Evolutionary conservation across 495 filamentous ascomycete species (phyloP).

Genomic region (Penicillium canariense): DNA sequence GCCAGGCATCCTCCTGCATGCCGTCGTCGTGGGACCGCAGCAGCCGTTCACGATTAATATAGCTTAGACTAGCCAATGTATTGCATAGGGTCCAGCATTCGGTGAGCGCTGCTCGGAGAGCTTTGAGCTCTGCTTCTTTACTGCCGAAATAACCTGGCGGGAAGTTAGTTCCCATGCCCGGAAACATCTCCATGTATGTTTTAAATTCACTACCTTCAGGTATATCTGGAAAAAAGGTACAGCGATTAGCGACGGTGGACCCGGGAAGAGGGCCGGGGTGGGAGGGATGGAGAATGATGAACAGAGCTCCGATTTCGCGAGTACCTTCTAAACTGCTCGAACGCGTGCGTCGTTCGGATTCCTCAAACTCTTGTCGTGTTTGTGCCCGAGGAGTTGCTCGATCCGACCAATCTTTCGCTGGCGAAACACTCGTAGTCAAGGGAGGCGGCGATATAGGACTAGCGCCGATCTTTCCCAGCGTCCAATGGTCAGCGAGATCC

Average conservation of each 20-base stretch:
- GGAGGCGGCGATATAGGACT: slow-evolving; percentile 60
- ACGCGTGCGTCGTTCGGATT: slow-evolving; percentile 45
- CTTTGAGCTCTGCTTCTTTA: slow-evolving; percentile 64
- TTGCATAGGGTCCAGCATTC: slow-evolving; percentile 97
- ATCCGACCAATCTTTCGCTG: slow-evolving; percentile 61
- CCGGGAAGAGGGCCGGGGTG: no score
- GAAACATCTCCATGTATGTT: background rate
- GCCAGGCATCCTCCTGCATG: slow-evolving; percentile 82
- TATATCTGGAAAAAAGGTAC: slow-evolving; percentile 37
- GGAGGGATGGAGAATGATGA: no score
- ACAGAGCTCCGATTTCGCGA: slow-evolving; percentile 19
- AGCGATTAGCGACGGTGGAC: slow-evolving; percentile 12
- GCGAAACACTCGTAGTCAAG: slow-evolving; percentile 66
- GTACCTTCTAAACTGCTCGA: slow-evolving; percentile 73
- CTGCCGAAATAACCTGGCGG: slow-evolving; percentile 34
- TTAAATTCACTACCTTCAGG: slow-evolving; percentile 34
- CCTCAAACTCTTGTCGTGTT: slow-evolving; percentile 68
- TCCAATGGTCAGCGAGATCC: slow-evolving; percentile 6
- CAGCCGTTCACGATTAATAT: slow-evolving; percentile 75
- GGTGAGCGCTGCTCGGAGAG: slow-evolving; percentile 71
- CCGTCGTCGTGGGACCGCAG: slow-evolving; percentile 66
- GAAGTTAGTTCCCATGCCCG: slow-evolving; percentile 16
- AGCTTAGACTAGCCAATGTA: slow-evolving; percentile 80
- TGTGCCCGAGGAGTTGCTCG: slow-evolving; percentile 79
- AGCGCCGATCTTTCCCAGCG: slow-evolving; percentile 22